Evolutionary conservation across 2,329 filamentous ascomycete genomes (phyloP).

Genomic region (Claviceps fusiformis): DNA sequence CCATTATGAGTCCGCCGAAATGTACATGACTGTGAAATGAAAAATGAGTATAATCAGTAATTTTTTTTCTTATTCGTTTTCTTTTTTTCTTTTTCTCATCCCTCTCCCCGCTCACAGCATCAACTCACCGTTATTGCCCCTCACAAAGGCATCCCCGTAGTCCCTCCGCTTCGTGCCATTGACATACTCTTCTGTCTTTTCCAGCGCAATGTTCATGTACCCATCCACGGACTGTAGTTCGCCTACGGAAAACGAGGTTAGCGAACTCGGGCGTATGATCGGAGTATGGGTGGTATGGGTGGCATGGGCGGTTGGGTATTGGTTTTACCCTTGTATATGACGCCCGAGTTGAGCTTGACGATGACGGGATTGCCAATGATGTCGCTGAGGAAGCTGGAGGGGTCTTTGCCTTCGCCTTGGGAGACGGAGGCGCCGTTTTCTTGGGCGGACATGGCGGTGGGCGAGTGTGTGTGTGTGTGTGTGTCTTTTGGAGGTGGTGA

Average conservation of each 20-base stretch:
- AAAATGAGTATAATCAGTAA: neutral
- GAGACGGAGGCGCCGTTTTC: constrained; percentile 54
- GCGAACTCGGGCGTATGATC: no score
- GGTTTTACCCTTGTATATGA: constrained; percentile 79
- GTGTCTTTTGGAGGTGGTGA: neutral
- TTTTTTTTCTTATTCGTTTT: no score
- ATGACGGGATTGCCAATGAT: constrained; percentile 91
- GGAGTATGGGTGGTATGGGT: neutral
- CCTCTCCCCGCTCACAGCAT: no score
- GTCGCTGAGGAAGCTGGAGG: constrained; percentile 81
- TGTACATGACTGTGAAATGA: constrained; percentile 48
- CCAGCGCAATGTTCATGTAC: constrained; percentile 98
- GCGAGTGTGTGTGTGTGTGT: no score
- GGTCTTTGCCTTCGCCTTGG: constrained; percentile 70
- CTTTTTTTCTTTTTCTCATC: no score
- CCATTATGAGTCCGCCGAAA: constrained; percentile 44
- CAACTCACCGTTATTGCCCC: constrained; percentile 78
- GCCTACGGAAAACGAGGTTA: constrained; percentile 35
- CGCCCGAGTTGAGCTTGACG: constrained; percentile 96
- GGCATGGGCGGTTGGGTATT: neutral
- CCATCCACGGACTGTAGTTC: constrained; percentile 95
- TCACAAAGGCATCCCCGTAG: constrained; percentile 89
- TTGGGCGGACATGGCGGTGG: constrained; percentile 17
- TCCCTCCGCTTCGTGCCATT: constrained; percentile 69
- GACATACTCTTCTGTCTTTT: constrained; percentile 87